A percentile compares a stretch with the other conserved stretches of the same genome.
Evolutionary conservation across 805 yeast species (phyloP).

Genomic region (Maudiozyma bulderi): DNA sequence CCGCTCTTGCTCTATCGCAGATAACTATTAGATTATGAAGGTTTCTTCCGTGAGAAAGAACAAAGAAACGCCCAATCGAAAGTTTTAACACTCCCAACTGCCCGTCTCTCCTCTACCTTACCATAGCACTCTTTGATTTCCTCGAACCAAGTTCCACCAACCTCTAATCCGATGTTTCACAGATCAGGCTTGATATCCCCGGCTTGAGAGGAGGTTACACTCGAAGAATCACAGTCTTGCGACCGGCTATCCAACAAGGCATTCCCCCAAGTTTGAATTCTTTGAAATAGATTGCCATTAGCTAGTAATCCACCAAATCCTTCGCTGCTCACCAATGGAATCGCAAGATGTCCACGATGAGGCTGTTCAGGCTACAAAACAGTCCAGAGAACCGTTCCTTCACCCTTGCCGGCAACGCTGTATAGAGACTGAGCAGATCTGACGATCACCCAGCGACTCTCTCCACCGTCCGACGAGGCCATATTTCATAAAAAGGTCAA

Average conservation of each 20-base stretch:
- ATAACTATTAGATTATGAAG: slow-evolving; percentile 9
- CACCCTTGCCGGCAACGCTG: slow-evolving; percentile 26
- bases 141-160: slow-evolving; percentile 24
- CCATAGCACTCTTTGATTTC: slow-evolving; percentile 28
- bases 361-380: slow-evolving; percentile 26
- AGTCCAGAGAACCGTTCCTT: slow-evolving; percentile 6
- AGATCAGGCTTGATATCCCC: slow-evolving; percentile 22
- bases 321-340: slow-evolving; percentile 28
- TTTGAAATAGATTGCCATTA: slow-evolving; percentile 22
- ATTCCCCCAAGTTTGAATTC: slow-evolving; percentile 24
- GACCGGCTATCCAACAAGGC: slow-evolving; percentile 23
- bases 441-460: slow-evolving; percentile 27
- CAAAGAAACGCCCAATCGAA: slow-evolving; percentile 5
- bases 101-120: slow-evolving; percentile 11
- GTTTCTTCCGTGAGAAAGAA: neutral
- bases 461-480: slow-evolving; percentile 29
- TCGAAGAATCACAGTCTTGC: slow-evolving; percentile 17
- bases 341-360: slow-evolving; percentile 26
- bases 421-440: slow-evolving; percentile 25
- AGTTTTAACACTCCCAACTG: slow-evolving; percentile 11
- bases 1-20: slow-evolving; percentile 5
- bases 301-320: slow-evolving; percentile 30
- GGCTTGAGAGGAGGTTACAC: slow-evolving; percentile 28
- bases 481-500: slow-evolving; percentile 4
- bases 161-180: slow-evolving; percentile 21